Evolutionary conservation across 495 filamentous ascomycete genomes (phyloP).

Genomic region (Xeromyces bisporus): DNA sequence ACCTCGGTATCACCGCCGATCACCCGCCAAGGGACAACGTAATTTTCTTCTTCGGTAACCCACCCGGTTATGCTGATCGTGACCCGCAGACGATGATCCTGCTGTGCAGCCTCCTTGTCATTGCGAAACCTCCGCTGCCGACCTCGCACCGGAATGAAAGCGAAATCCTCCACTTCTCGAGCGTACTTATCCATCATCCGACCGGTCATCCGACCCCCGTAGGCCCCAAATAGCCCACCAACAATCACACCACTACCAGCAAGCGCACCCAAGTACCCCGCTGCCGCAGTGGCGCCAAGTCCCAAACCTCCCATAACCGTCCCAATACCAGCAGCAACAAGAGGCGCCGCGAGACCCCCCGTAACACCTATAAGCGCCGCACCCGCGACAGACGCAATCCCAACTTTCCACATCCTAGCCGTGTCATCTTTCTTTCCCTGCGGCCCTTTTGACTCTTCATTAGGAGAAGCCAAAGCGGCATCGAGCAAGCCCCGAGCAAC

Average conservation of each 20-base stretch:
- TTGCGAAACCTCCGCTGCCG: constrained; percentile 23
- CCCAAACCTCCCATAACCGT: constrained; percentile 67
- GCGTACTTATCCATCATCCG: constrained; percentile 80
- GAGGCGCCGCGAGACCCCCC: constrained; percentile 62
- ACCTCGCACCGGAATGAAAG: constrained; percentile 56
- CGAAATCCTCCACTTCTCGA: constrained; percentile 77
- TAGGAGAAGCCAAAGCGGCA: constrained; percentile 51
- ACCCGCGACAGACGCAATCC: constrained; percentile 61
- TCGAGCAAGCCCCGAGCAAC: constrained; percentile 59
- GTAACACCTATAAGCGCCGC: constrained; percentile 69
- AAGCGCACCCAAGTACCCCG: constrained; percentile 60
- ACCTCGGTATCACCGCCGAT: constrained; percentile 54
- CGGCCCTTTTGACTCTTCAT: constrained; percentile 48
- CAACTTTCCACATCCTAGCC: constrained; percentile 62
- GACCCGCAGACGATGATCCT: constrained; percentile 57
- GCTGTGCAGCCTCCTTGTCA: constrained; percentile 25
- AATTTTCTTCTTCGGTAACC: constrained; percentile 53
- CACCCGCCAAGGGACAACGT: constrained; percentile 57
- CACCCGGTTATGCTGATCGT: constrained; percentile 74
- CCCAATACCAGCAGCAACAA: constrained; percentile 70
- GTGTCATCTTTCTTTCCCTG: constrained; percentile 49
- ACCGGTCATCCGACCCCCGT: constrained; percentile 68
- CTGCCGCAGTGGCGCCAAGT: constrained; percentile 60
- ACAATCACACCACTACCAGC: constrained; percentile 62
- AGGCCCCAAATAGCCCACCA: constrained; percentile 76